These are phyloP conservation scores for Coemansia reversa DNA, from an alignment of 192 early-diverging fungal species.

Conservation along the genomic window DNA sequence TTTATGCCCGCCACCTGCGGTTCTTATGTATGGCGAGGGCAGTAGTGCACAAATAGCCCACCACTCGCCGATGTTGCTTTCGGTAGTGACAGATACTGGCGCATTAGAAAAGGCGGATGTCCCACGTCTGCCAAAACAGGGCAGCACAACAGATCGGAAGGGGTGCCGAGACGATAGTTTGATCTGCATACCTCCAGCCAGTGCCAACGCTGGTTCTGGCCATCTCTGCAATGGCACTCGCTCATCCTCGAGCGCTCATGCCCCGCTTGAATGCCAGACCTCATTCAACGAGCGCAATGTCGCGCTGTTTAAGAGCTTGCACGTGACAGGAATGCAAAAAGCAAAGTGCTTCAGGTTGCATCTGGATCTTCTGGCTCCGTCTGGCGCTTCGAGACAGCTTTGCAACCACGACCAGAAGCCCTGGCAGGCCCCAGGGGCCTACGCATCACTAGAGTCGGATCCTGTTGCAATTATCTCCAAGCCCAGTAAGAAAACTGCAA, in stretches of 20 bases:
- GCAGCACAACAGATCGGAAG: neutral
- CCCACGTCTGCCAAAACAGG: neutral
- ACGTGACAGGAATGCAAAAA: slow-evolving; percentile 77
- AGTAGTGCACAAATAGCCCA: slow-evolving; percentile 44
- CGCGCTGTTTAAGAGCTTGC: slow-evolving; percentile 72
- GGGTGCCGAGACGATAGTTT: neutral
- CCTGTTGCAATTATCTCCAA: slow-evolving; percentile 88
- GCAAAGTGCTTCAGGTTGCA: slow-evolving; percentile 75
- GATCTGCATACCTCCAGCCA: neutral
- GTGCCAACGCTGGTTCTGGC: neutral
- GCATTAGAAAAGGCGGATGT: slow-evolving; percentile 46
- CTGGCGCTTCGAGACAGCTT: slow-evolving; percentile 15
- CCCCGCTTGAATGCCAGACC: slow-evolving; percentile 50
- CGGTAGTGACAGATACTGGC: slow-evolving; percentile 59
- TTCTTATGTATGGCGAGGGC: slow-evolving; percentile 58
- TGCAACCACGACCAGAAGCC: slow-evolving; percentile 15
- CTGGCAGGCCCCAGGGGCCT: slow-evolving; percentile 40
- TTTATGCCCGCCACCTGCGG: slow-evolving; percentile 73
- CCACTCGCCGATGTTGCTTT: slow-evolving; percentile 62
- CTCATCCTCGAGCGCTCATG: slow-evolving; percentile 48
- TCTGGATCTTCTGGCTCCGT: slow-evolving; percentile 58
- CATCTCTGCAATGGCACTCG: slow-evolving; percentile 8
- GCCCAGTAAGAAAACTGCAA: slow-evolving; percentile 88
- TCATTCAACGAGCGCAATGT: slow-evolving; percentile 54
- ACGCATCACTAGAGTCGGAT: slow-evolving; percentile 65